Base-by-base conservation (phyloP, 768 basidiomycete genomes). In the Trametes elegans region DNA sequence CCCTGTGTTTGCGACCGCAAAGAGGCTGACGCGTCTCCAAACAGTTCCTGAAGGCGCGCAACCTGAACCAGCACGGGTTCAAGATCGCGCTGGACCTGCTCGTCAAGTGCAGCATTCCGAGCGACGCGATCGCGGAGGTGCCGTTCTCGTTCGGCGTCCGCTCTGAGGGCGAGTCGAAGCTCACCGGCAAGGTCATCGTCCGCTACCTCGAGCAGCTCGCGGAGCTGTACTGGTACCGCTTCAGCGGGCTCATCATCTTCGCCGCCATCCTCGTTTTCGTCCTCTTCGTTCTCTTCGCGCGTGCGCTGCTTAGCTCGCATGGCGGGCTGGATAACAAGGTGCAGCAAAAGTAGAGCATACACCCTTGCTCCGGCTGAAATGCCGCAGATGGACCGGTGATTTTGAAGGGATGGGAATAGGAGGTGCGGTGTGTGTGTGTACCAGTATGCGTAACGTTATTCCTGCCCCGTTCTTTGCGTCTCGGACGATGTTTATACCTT, bases 81-180 rank as follows among this genome's bases (percentile, higher is more conserved):
- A 68, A 68, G 45, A 68, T 68, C 42, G 67, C 67, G 16, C 65
- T 68, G 36, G 67, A 68, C 59, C 58, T 68, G 29, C 67, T 68
- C 41, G 61, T 68, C 54, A 68, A 68, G 52, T 59, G 64, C 27
- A 58, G 62, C 42, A 60, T 68, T n/a, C 52, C 62, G 4, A 38
- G 52, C 16, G 26, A 59, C 39, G 65, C 63, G 24, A 66, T 68
- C 40, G 65, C 67, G 3, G 67, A 68, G 47, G 67, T 68, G 45
- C 67, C 67, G 13, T 68, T 66, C 60, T 63, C 65, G 19, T 68
- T 66, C 43, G 67, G 67, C 19, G 62, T 66, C n/a, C 65, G 67
- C 47, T 45, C 67, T 7, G 65, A 62, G 55, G 67, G 65, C 61
- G 67, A 68, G 53, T 62, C 59, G 21, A 68, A 68, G 55, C 66